Percentiles rank a stretch among this genome's conserved stretches.
Conservation (phyloP, 2,329 filamentous ascomycete species). For the Colletotrichum sp. region DNA sequence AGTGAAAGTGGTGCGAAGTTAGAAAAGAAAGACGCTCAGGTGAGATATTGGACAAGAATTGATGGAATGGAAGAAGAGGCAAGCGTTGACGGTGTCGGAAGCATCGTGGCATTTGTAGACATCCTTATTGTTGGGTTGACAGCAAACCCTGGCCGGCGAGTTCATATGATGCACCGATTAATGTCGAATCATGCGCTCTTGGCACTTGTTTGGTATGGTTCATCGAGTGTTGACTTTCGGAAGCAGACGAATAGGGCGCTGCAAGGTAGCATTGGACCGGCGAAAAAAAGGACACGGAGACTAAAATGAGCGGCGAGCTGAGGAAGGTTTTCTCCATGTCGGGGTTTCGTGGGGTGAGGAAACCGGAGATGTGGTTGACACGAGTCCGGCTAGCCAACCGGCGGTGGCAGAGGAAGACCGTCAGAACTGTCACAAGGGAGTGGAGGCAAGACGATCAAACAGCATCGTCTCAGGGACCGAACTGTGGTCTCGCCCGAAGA, state of each 20-base stretch:
- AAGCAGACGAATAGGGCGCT: background rate
- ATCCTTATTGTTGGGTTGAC: background rate
- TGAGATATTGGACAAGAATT: background rate
- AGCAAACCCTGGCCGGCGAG: background rate
- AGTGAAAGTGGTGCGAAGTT: background rate
- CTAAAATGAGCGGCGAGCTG: background rate
- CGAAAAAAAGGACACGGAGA: background rate
- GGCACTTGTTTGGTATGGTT: background rate
- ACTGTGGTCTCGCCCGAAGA: background rate
- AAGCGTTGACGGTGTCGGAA: background rate
- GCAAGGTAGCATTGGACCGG: background rate
- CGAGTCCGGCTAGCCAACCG: background rate
- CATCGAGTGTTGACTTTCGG: background rate
- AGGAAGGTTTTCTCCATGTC: background rate
- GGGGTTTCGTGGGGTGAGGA: background rate
- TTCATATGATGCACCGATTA: background rate
- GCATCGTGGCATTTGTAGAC: background rate
- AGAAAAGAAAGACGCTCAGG: background rate
- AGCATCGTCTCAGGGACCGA: slow-evolving; percentile 9
- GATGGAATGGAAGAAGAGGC: background rate
- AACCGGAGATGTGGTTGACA: background rate
- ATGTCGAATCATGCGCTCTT: background rate
- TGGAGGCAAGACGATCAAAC: slow-evolving; percentile 9
- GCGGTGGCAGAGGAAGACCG: background rate
- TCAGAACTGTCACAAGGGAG: background rate